A percentile compares a stretch with the other conserved stretches of the same genome.
Evolutionary conservation across 371 early-diverging fungal genomes (phyloP).

Genomic region (Thermomucor indicae-seudaticae): DNA sequence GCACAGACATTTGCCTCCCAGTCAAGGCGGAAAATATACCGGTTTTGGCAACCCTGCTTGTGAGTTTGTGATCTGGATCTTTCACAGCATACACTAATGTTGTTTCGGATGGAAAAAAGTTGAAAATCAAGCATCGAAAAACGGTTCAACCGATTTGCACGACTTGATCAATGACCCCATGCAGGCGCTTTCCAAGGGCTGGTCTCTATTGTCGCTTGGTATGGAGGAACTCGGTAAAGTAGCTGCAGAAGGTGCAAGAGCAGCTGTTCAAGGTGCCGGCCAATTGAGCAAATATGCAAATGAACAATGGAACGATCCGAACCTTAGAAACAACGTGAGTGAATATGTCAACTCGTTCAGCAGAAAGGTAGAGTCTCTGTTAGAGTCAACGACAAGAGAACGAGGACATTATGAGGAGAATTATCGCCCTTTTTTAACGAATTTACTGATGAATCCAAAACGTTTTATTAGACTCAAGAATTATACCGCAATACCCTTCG

Average conservation of each 20-base stretch:
- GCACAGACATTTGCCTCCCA: constrained; percentile 72
- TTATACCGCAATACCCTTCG: constrained; percentile 15
- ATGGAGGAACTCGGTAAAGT: constrained; percentile 48
- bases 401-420: constrained; percentile 4
- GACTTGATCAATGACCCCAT: constrained; percentile 83
- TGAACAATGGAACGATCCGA: constrained; percentile 85
- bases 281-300: constrained; percentile 65
- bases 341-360: constrained; percentile 67
- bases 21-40: constrained; percentile 88
- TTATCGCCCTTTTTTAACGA: background rate
- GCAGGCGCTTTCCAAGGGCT: constrained; percentile 79
- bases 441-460: background rate
- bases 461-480: constrained; percentile 14
- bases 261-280: constrained; percentile 69
- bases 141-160: constrained; percentile 43
- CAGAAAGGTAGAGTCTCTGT: constrained; percentile 51
- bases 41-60: constrained; percentile 82
- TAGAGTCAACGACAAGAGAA: constrained; percentile 12
- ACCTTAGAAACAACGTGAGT: constrained; percentile 69
- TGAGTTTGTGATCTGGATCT: constrained; percentile 25
- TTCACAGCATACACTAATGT: background rate
- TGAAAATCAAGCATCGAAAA: constrained; percentile 23
- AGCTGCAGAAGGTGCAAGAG: constrained; percentile 68
- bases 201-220: constrained; percentile 69
- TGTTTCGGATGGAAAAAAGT: constrained; percentile 12